Evolutionary conservation across 306 rosid genomes (phyloP).

Genomic region (Rosa persica): DNA sequence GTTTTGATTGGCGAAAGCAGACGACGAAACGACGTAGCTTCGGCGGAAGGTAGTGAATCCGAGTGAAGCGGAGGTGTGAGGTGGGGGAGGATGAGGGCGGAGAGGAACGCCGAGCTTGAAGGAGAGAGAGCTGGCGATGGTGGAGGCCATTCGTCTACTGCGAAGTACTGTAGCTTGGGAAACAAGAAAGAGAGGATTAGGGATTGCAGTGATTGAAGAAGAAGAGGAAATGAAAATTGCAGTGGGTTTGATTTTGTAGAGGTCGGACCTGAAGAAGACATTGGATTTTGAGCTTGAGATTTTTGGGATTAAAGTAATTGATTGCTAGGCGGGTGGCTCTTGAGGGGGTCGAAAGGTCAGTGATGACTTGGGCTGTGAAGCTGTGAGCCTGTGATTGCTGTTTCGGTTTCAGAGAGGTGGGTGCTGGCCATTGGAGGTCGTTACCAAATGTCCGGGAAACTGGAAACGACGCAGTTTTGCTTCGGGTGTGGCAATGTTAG

Average conservation of each 20-base stretch:
- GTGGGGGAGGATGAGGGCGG: slow-evolving; percentile 25
- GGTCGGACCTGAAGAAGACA: slow-evolving; percentile 17
- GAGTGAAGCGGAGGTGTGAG: slow-evolving; percentile 31
- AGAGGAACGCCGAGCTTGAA: slow-evolving; percentile 52
- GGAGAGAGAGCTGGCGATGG: slow-evolving; percentile 45
- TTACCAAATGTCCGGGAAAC: not conserved
- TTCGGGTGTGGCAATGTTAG: too few relatives aligned
- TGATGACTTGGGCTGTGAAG: not conserved
- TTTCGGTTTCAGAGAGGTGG: not conserved
- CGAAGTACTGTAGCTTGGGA: slow-evolving; percentile 41
- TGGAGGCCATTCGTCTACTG: slow-evolving; percentile 61
- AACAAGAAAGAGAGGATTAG: slow-evolving; percentile 14
- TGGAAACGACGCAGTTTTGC: not conserved
- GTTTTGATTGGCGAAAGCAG: slow-evolving; percentile 70
- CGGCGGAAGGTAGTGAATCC: slow-evolving; percentile 46
- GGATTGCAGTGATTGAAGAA: not conserved
- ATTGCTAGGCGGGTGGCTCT: slow-evolving; percentile 31
- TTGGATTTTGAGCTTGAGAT: not conserved
- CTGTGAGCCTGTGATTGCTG: not conserved
- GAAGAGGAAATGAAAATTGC: not conserved
- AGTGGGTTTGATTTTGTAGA: not conserved
- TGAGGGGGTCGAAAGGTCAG: slow-evolving; percentile 45
- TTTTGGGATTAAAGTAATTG: not conserved
- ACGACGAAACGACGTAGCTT: slow-evolving; percentile 54
- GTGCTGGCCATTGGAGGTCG: not conserved